Percentiles rank a stretch among this genome's conserved stretches.
These are phyloP conservation scores for Aspergillus amoenus DNA, from an alignment of 2,329 filamentous ascomycete genomes.

Conservation along the genomic window DNA sequence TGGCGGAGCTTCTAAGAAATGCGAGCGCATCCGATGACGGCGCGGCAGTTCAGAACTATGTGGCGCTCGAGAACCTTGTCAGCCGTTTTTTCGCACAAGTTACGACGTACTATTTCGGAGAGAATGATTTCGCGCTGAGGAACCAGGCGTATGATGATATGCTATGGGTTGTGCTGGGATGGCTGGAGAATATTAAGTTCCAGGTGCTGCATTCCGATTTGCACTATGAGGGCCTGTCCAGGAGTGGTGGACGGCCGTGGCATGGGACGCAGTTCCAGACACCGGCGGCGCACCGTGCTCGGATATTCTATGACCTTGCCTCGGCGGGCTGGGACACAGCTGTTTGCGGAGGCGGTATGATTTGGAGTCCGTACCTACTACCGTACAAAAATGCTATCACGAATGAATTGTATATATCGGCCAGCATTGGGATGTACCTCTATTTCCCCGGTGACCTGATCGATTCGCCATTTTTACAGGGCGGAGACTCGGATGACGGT, in stretches of 20 bases:
- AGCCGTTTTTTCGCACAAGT: constrained; percentile 78
- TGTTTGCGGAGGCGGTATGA: constrained; percentile 84
- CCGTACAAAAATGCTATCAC: constrained; percentile 98
- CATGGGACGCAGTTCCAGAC: constrained; percentile 74
- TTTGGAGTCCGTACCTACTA: constrained; percentile 76
- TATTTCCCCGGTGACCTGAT: constrained; percentile 81
- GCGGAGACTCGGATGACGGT: constrained; percentile 25
- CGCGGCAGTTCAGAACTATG: constrained; percentile 22
- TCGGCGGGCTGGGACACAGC: constrained; percentile 75
- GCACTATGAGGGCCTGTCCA: constrained; percentile 52
- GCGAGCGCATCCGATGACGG: constrained; percentile 1
- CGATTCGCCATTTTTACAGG: constrained; percentile 61
- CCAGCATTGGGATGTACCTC: constrained; percentile 84
- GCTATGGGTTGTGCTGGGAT: constrained; percentile 90
- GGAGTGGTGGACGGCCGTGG: constrained; percentile 51
- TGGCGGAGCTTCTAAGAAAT: constrained; percentile 27
- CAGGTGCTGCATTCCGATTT: constrained; percentile 66
- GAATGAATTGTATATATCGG: constrained; percentile 84
- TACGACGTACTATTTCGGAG: constrained; percentile 78
- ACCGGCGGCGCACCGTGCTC: constrained; percentile 77
- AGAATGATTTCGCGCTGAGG: constrained; percentile 73
- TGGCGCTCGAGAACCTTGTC: constrained; percentile 72
- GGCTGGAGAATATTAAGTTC: constrained; percentile 80
- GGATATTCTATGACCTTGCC: constrained; percentile 82
- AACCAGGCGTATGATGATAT: constrained; percentile 89